Conservation (phyloP, 208 protist genomes). For the Wallacemonas sp. region DNA sequence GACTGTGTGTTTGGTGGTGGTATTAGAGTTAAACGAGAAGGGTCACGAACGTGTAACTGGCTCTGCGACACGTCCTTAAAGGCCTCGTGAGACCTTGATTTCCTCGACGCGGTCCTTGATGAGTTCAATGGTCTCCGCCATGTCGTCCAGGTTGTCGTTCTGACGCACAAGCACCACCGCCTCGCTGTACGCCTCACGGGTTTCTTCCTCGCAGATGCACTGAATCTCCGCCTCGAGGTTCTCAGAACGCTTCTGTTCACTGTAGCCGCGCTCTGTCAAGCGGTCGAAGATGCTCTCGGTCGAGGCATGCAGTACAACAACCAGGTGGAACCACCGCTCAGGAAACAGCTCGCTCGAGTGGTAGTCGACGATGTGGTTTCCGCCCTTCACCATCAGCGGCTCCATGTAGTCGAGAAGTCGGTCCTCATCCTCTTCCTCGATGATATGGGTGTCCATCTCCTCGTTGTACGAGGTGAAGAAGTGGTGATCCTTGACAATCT, state of each 20-base stretch:
- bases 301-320: slow-evolving; percentile 94
- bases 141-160: slow-evolving; percentile 93
- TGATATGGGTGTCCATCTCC: slow-evolving; percentile 91
- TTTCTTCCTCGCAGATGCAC: slow-evolving; percentile 96
- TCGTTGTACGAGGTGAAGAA: slow-evolving; percentile 93
- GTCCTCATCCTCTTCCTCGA: slow-evolving; percentile 95
- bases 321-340: slow-evolving; percentile 97
- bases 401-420: slow-evolving; percentile 95
- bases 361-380: slow-evolving; percentile 95
- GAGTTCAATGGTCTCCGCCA: slow-evolving; percentile 85
- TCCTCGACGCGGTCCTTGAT: slow-evolving; percentile 60
- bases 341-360: slow-evolving; percentile 97
- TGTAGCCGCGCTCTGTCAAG: slow-evolving; percentile 90
- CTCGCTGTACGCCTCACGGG: slow-evolving; percentile 86
- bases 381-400: slow-evolving; percentile 83
- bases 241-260: slow-evolving; percentile 91
- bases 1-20: background rate
- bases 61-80: too few relatives aligned
- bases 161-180: slow-evolving; percentile 86
- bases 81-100: slow-evolving; percentile 29
- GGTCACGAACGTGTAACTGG: too few relatives aligned
- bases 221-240: slow-evolving; percentile 98
- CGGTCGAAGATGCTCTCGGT: slow-evolving; percentile 93
- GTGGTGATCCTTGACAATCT: slow-evolving; percentile 90
- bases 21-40: background rate